Percentiles rank a stretch among this genome's conserved stretches.
Evolutionary conservation across 2,329 filamentous ascomycete species (phyloP).

Genomic region (Phialophora tarda): DNA sequence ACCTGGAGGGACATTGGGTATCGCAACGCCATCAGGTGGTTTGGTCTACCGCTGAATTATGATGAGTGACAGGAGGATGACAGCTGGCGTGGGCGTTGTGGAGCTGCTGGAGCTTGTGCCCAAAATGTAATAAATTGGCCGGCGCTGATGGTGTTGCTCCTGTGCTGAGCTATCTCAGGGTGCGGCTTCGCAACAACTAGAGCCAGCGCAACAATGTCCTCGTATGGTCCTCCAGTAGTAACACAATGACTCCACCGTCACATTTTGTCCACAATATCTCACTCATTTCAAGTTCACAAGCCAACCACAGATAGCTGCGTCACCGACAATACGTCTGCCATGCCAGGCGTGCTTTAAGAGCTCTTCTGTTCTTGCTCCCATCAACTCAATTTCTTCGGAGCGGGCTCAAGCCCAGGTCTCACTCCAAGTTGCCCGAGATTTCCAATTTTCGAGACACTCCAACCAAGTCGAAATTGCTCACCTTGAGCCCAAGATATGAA

Average conservation of each 20-base stretch:
- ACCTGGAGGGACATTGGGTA: conserved; percentile 29
- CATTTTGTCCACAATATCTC: neutral
- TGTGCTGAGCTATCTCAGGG: neutral
- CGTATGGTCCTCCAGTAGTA: neutral
- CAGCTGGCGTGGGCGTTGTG: neutral
- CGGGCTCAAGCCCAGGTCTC: neutral
- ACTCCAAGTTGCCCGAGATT: neutral
- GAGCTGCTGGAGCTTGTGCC: neutral
- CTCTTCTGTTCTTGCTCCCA: neutral
- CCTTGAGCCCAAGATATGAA: neutral
- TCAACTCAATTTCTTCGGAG: neutral
- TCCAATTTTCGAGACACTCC: neutral
- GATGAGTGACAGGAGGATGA: conserved; percentile 4
- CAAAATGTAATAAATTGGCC: neutral
- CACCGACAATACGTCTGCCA: neutral
- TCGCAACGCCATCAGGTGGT: conserved; percentile 25
- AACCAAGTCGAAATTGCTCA: neutral
- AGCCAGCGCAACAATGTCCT: neutral
- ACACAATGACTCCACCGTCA: neutral
- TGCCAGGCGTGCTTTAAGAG: neutral
- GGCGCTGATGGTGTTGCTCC: too few relatives aligned
- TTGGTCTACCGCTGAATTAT: conserved; percentile 21
- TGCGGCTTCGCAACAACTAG: neutral
- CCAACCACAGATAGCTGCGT: neutral
- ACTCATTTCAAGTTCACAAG: neutral